phyloP scores from a whole-genome alignment of 1,284 basidiomycete genomes.

The Heterobasidion occidentale region DNA sequence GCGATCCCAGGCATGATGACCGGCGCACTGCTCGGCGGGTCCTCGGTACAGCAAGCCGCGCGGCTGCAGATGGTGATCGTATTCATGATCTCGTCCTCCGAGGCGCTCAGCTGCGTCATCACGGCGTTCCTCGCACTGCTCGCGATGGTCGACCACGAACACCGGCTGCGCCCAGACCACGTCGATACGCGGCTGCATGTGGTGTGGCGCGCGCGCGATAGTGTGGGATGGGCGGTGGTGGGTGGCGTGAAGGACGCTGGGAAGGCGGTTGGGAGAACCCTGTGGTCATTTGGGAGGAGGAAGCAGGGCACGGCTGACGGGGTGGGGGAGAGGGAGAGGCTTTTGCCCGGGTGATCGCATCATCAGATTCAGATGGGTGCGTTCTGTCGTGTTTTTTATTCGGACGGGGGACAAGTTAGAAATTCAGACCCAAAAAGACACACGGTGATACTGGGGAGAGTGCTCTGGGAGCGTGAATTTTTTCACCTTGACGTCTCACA shows the following conservation, averaged over 20 bases:
- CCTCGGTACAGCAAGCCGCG: conserved; percentile 77
- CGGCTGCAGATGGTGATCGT: conserved; percentile 86
- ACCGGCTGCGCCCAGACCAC: conserved; percentile 65
- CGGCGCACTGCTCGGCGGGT: conserved; percentile 80
- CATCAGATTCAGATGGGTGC: too few species aligned
- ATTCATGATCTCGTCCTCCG: conserved; percentile 82
- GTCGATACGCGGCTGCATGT: conserved; percentile 44
- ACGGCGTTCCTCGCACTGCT: conserved; percentile 53
- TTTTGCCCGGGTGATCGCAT: too few species aligned
- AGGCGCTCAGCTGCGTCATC: conserved; percentile 59
- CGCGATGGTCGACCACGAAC: conserved; percentile 59
- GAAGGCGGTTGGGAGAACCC: background rate
- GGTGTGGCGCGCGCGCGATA: conserved; percentile 30
- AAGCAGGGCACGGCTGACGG: too few species aligned
- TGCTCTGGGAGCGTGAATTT: too few species aligned
- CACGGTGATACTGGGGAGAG: too few species aligned
- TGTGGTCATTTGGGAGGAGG: background rate
- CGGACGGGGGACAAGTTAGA: too few species aligned
- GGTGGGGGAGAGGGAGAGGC: too few species aligned
- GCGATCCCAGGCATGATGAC: conserved; percentile 82
- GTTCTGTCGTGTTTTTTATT: too few species aligned
- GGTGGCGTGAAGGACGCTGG: background rate
- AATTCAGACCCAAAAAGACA: too few species aligned
- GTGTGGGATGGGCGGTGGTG: background rate
- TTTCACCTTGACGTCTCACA: too few species aligned